Conservation (phyloP, 768 basidiomycete genomes). For the Hortiboletus campestris region DNA sequence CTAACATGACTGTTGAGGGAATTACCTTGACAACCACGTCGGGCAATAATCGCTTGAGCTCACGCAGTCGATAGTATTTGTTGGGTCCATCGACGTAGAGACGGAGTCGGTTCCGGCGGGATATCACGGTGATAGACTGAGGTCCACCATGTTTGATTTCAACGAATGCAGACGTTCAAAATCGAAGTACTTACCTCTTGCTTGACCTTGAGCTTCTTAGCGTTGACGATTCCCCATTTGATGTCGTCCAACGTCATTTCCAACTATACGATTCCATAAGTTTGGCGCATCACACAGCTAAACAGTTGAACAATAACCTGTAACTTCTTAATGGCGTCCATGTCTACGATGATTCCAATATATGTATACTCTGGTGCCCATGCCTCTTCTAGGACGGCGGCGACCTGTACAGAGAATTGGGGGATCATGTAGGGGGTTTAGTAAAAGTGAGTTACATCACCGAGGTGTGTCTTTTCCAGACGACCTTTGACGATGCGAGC, state of each 20-base stretch:
- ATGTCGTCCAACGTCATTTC: constrained; percentile 92
- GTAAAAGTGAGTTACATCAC: constrained; percentile 62
- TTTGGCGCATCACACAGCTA: background rate
- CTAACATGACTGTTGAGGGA: background rate
- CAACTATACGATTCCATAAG: constrained; percentile 47
- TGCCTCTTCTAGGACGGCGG: constrained; percentile 90
- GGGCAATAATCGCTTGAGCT: constrained; percentile 79
- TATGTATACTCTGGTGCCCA: constrained; percentile 94
- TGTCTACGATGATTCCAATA: constrained; percentile 89
- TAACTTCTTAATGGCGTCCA: constrained; percentile 81
- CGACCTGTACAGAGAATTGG: constrained; percentile 54
- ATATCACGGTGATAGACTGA: constrained; percentile 77
- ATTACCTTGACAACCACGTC: constrained; percentile 87
- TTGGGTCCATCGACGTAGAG: constrained; percentile 77
- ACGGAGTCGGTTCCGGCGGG: constrained; percentile 69
- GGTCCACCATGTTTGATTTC: background rate
- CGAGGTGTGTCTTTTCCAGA: constrained; percentile 90
- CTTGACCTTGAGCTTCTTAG: constrained; percentile 91
- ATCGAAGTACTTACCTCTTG: constrained; percentile 54
- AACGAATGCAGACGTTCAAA: background rate
- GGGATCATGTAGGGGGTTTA: background rate
- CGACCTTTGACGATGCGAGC: constrained; percentile 97
- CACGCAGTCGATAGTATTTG: constrained; percentile 81
- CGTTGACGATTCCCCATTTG: constrained; percentile 83
- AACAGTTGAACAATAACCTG: constrained; percentile 50